These are phyloP conservation scores for Pinus albicaulis DNA, from an alignment of 75 land plant genomes.

Conservation along the genomic window DNA sequence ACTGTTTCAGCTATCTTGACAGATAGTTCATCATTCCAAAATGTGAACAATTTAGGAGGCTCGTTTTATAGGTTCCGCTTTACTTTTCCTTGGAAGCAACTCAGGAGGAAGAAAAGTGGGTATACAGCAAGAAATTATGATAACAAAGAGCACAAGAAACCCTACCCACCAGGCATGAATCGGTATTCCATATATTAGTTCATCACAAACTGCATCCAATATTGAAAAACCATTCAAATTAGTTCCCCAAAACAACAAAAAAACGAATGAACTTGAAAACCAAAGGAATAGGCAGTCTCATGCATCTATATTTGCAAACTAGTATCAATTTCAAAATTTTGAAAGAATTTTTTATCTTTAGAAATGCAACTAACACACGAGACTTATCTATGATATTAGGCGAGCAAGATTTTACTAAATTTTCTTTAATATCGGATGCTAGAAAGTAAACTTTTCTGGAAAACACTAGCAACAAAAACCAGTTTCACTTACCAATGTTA, in stretches of 20 bases:
- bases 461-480: slow-evolving; percentile 20
- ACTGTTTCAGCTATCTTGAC: no score
- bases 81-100: slow-evolving; percentile 14
- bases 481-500: slow-evolving; percentile 63
- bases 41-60: not conserved
- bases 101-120: slow-evolving; percentile 35
- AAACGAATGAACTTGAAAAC: not conserved
- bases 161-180: slow-evolving; percentile 77
- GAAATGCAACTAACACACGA: not conserved
- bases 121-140: slow-evolving; percentile 34
- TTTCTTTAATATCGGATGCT: slow-evolving; percentile 26
- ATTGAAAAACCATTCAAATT: not conserved
- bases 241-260: not conserved
- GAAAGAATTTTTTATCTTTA: not conserved
- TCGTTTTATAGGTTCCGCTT: not conserved
- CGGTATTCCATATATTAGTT: slow-evolving; percentile 67
- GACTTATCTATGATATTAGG: not conserved
- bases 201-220: slow-evolving; percentile 72
- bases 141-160: slow-evolving; percentile 33
- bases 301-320: not conserved
- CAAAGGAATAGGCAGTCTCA: not conserved
- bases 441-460: slow-evolving; percentile 19
- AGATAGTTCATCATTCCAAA: no score
- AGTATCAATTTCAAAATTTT: not conserved
- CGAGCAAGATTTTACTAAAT: not conserved